Evolutionary conservation across 148 eudicot genomes (phyloP), one percentile per base, ranked within the genome.

Genomic region (Chenopodium album): DNA sequence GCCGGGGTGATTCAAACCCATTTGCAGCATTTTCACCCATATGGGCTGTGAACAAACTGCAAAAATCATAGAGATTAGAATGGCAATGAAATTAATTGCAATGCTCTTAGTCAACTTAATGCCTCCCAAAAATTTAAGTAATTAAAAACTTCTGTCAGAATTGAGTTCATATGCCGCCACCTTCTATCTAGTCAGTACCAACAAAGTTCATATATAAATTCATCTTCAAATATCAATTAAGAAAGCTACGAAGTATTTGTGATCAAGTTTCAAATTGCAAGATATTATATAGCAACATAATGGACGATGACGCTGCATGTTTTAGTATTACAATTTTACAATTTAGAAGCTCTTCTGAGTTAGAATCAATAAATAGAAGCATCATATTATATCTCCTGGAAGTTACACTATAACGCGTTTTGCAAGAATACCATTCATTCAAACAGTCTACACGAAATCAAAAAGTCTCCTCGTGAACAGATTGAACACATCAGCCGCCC

Each of bases 1-100:
- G 84, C 64, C 93, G 85, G 67, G 98, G 95, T 86, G 98, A 94
- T 23, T 91, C 95, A 70, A 76, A 84, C 47, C 23, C 86, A 31
- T 85, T 76, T 71, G 81, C 44, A 81, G 78, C 66, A 60, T 85
- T 90, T 69, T 85, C 88, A 47, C 92, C 90, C 95, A 87, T 84
- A 48, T 48, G 31, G 62, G 62, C 47, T 68, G 59, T 34, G 46
- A 56, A 59, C 70, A 78, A 72, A 68, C 84, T 85, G 85, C 31
- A 75, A 69, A 85, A 69, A 9, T 75, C 84, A 75, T 17, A 78
- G 52, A 54, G 52, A 66, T 52, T 26, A 81, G 14, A 50, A 19
- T 22, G 71, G 60, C 34, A 81, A 44, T 66, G 50, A 71, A 50
- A 67, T 29, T 32, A 4, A 72, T 72, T 22, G 7, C 8, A 16